These are phyloP conservation scores for Lotmaria passim DNA, from an alignment of 208 protist species.

Conservation along the genomic window DNA sequence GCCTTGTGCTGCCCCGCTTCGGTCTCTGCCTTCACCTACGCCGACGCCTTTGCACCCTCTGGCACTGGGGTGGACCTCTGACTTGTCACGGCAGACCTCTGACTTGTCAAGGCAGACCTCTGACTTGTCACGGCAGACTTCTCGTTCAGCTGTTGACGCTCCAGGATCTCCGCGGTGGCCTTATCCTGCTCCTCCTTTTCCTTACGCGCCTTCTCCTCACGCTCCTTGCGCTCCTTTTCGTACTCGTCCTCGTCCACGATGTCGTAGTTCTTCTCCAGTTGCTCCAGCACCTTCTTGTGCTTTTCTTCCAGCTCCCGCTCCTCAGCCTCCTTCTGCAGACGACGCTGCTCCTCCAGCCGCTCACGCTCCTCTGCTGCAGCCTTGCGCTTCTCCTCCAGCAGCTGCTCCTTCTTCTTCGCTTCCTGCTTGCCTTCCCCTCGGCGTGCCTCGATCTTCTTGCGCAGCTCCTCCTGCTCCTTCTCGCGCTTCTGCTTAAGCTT, in stretches of 20 bases:
- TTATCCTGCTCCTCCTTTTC: slow-evolving; percentile 46
- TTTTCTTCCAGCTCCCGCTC: slow-evolving; percentile 57
- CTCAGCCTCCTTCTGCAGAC: slow-evolving; percentile 52
- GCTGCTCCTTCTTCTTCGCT: slow-evolving; percentile 37
- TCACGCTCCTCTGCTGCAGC: slow-evolving; percentile 44
- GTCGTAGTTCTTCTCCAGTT: slow-evolving; percentile 66
- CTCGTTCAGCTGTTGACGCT: slow-evolving; percentile 21
- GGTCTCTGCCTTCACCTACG: too few species aligned
- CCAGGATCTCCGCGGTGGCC: slow-evolving; percentile 27
- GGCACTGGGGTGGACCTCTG: neutral
- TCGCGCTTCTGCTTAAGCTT: slow-evolving; percentile 25
- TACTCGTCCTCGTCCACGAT: slow-evolving; percentile 58
- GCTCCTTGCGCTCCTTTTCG: slow-evolving; percentile 41
- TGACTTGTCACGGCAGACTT: slow-evolving; percentile 9
- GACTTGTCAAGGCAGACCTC: too few species aligned
- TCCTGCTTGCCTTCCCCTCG: slow-evolving; percentile 26
- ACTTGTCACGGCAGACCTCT: too few species aligned
- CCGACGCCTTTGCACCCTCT: neutral
- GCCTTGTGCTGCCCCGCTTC: too few species aligned
- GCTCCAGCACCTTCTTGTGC: slow-evolving; percentile 43
- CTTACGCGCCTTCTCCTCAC: slow-evolving; percentile 36
- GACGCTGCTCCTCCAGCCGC: slow-evolving; percentile 43
- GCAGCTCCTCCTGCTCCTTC: slow-evolving; percentile 29
- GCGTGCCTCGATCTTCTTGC: slow-evolving; percentile 20
- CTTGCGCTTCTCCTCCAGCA: slow-evolving; percentile 40